Evolutionary conservation across 2,329 filamentous ascomycete species (phyloP).

Genomic region (Microthyrium microscopicum): DNA sequence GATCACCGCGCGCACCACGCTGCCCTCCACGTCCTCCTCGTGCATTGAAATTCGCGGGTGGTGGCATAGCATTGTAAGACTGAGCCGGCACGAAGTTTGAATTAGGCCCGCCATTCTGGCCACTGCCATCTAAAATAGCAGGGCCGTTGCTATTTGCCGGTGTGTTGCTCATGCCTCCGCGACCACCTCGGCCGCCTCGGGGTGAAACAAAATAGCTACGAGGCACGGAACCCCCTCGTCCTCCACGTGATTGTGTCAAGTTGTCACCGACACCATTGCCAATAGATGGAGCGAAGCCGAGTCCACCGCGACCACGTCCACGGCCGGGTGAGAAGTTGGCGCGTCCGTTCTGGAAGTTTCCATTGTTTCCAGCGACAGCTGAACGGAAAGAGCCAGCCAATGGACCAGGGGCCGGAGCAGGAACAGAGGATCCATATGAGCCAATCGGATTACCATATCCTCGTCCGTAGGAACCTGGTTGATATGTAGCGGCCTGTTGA

Average conservation of each 20-base stretch:
- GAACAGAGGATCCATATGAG: slow-evolving; percentile 38
- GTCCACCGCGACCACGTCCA: background rate
- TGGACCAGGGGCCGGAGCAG: slow-evolving; percentile 39
- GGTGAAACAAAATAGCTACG: too few relatives aligned
- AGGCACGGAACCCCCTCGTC: too few relatives aligned
- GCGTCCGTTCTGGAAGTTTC: background rate
- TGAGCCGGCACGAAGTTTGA: background rate
- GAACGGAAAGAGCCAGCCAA: slow-evolving; percentile 42
- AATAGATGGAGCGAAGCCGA: background rate
- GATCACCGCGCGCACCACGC: slow-evolving; percentile 8
- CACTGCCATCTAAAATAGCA: background rate
- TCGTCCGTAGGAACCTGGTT: slow-evolving; percentile 30
- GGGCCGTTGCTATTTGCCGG: background rate
- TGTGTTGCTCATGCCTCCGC: too few relatives aligned
- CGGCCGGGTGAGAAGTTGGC: background rate
- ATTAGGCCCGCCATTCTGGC: background rate
- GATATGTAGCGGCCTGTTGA: slow-evolving; percentile 26
- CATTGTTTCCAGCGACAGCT: slow-evolving; percentile 31
- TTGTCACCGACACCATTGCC: background rate
- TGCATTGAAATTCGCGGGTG: slow-evolving; percentile 14
- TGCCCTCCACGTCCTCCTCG: slow-evolving; percentile 12
- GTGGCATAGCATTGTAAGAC: slow-evolving; percentile 21
- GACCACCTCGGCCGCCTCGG: background rate
- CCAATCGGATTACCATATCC: slow-evolving; percentile 40
- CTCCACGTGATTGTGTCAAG: too few relatives aligned